A percentile compares a stretch with the other conserved stretches of the same genome.
Conservation (phyloP, 768 basidiomycete genomes). For the Filobasidium floriforme region DNA sequence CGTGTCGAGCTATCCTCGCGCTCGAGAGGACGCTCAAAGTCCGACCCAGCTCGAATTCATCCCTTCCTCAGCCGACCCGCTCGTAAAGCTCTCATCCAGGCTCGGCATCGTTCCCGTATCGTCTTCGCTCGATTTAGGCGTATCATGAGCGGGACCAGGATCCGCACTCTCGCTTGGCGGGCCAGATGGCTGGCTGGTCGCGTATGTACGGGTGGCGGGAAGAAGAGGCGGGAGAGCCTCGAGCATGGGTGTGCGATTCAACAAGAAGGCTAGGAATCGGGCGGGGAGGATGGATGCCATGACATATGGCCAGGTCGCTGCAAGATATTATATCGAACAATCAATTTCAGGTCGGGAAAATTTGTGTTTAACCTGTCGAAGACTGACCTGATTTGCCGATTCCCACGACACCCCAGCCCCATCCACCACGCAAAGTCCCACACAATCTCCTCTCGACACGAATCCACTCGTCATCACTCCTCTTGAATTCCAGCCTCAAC, state of each 20-base stretch:
- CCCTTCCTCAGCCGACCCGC: neutral
- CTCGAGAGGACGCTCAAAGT: too few species aligned
- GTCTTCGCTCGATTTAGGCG: neutral
- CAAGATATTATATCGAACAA: neutral
- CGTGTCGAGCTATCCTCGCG: too few species aligned
- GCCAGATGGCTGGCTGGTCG: neutral
- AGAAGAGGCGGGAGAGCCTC: neutral
- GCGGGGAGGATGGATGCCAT: neutral
- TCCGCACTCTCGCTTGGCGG: neutral
- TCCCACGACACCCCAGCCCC: neutral
- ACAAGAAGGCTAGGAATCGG: neutral
- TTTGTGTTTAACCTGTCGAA: neutral
- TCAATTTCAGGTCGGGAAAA: neutral
- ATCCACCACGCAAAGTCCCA: neutral
- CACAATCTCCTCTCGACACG: neutral
- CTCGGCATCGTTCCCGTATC: neutral
- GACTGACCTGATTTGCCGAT: neutral
- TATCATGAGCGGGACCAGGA: neutral
- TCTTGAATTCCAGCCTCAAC: neutral
- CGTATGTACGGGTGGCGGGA: neutral
- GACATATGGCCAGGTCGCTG: neutral
- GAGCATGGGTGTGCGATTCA: neutral
- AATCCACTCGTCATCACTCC: neutral
- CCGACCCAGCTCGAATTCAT: neutral
- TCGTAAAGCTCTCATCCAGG: neutral